phyloP scores from a whole-genome alignment of 805 yeast species.

The Yarrowia sp. region DNA sequence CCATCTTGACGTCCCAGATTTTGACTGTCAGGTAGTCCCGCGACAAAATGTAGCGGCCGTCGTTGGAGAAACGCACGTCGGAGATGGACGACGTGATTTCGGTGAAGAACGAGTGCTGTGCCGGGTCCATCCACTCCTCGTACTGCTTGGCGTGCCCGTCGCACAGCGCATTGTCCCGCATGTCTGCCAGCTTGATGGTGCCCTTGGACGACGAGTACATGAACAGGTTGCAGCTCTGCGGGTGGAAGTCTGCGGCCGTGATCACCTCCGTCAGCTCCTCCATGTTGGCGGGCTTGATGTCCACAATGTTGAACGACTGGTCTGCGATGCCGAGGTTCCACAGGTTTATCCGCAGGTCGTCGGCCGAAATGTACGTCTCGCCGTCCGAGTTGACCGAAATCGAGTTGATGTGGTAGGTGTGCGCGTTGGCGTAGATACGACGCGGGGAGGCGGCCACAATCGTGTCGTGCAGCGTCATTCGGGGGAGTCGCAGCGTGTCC shows the following conservation, averaged over 20 bases:
- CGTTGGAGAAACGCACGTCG: slow-evolving; percentile 88
- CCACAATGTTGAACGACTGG: slow-evolving; percentile 95
- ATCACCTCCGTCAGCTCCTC: slow-evolving; percentile 98
- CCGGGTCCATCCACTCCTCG: slow-evolving; percentile 93
- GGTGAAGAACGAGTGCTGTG: slow-evolving; percentile 92
- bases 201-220: slow-evolving; percentile 97
- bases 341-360: slow-evolving; percentile 91
- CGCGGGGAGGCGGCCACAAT: slow-evolving; percentile 95
- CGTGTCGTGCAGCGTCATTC: slow-evolving; percentile 90
- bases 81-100: slow-evolving; percentile 94
- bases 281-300: slow-evolving; percentile 97
- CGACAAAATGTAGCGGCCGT: slow-evolving; percentile 94
- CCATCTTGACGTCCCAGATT: slow-evolving; percentile 98
- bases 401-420: slow-evolving; percentile 97
- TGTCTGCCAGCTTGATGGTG: slow-evolving; percentile 91
- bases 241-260: slow-evolving; percentile 96
- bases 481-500: slow-evolving; percentile 73
- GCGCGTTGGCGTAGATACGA: slow-evolving; percentile 91
- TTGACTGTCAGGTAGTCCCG: slow-evolving; percentile 97
- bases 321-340: slow-evolving; percentile 96
- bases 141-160: slow-evolving; percentile 81
- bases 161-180: slow-evolving; percentile 94
- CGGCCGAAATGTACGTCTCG: slow-evolving; percentile 91
- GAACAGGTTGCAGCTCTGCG: slow-evolving; percentile 86
- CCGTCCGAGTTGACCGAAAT: slow-evolving; percentile 94